Percentiles rank a stretch among this genome's conserved stretches.
Evolutionary conservation across 352 stramenopile genomes (phyloP).

Genomic region (Globisporangium carolinianum): DNA sequence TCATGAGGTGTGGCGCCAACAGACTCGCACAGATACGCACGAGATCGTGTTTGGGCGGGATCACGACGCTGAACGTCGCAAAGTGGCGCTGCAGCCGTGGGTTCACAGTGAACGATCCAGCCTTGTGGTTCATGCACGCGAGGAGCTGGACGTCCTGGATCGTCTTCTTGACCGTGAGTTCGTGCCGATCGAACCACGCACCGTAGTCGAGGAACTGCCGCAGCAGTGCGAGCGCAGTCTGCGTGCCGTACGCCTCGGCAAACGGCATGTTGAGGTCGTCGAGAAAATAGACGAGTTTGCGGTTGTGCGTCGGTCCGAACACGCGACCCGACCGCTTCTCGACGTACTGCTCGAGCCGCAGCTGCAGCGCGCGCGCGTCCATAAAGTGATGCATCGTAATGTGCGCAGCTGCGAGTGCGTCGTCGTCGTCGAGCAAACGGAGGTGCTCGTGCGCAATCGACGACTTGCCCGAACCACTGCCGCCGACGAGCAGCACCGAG

Average conservation of each 20-base stretch:
- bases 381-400: slow-evolving; percentile 88
- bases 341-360: slow-evolving; percentile 68
- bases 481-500: slow-evolving; percentile 77
- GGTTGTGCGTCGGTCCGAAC: slow-evolving; percentile 76
- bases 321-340: slow-evolving; percentile 86
- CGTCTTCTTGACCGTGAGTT: slow-evolving; percentile 81
- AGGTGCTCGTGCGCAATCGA: slow-evolving; percentile 71
- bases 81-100: slow-evolving; percentile 87
- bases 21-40: slow-evolving; percentile 65
- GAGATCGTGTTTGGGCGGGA: slow-evolving; percentile 61
- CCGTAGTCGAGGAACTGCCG: slow-evolving; percentile 90
- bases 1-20: slow-evolving; percentile 50
- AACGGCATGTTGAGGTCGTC: slow-evolving; percentile 90
- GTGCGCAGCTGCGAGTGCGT: slow-evolving; percentile 41
- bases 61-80: slow-evolving; percentile 63
- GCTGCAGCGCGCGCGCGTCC: slow-evolving; percentile 70
- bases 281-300: slow-evolving; percentile 84
- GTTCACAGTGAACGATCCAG: slow-evolving; percentile 84
- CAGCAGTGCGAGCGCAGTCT: slow-evolving; percentile 85
- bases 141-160: slow-evolving; percentile 89
- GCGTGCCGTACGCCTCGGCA: slow-evolving; percentile 84
- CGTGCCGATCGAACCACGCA: slow-evolving; percentile 87
- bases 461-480: slow-evolving; percentile 82
- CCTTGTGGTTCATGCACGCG: slow-evolving; percentile 88
- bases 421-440: slow-evolving; percentile 58